A percentile compares a stretch with the other conserved stretches of the same genome.
Conservation (phyloP, 2,329 filamentous ascomycete species). For the Madurella fahalii region DNA sequence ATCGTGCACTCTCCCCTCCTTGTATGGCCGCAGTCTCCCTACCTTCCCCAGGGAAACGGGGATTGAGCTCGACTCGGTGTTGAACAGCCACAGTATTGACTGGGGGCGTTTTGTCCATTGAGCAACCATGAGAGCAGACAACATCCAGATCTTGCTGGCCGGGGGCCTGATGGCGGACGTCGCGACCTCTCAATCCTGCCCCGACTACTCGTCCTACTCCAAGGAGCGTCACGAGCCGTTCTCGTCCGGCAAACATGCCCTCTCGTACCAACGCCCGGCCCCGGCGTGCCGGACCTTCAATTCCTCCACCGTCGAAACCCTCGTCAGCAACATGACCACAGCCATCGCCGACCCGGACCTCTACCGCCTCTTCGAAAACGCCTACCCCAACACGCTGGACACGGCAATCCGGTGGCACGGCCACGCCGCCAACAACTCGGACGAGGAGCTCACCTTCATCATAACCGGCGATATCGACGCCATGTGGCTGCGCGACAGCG, state of each 20-base stretch:
- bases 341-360: conserved; percentile 74
- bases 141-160: not conserved
- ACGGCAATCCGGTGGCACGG: conserved; percentile 69
- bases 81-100: no score
- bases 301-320: conserved; percentile 69
- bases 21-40: not conserved
- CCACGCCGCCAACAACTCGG: conserved; percentile 48
- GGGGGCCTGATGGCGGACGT: not conserved
- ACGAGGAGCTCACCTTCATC: conserved; percentile 60
- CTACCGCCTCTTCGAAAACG: conserved; percentile 65
- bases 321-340: conserved; percentile 65
- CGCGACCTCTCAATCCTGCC: conserved; percentile 41
- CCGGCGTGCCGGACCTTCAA: conserved; percentile 76
- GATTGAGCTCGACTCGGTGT: no score
- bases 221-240: conserved; percentile 61
- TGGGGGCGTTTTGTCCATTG: no score
- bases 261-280: conserved; percentile 77
- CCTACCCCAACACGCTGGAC: conserved; percentile 71
- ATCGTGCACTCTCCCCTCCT: not conserved
- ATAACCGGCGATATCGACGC: conserved; percentile 53
- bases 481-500: conserved; percentile 37
- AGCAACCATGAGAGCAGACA: not conserved
- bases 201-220: conserved; percentile 62
- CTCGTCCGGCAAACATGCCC: conserved; percentile 68
- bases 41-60: no score